These are phyloP conservation scores for Ascochyta pisi DNA, from an alignment of 2,329 filamentous ascomycete species.

Conservation along the genomic window DNA sequence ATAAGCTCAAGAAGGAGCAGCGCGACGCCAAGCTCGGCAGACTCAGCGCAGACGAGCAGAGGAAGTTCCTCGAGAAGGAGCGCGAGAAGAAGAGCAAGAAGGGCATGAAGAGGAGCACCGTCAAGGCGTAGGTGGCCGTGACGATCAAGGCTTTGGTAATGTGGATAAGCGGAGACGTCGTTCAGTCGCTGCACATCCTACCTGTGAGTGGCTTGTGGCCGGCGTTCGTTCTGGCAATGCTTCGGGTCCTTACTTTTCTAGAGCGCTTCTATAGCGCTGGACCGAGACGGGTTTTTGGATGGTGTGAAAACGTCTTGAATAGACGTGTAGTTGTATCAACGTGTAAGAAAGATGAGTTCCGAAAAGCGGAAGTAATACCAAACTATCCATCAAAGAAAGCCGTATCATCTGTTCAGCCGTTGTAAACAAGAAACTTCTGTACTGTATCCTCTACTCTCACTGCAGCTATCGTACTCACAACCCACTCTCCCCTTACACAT, in stretches of 20 bases:
- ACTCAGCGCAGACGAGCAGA: slow-evolving; percentile 66
- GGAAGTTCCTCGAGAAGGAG: slow-evolving; percentile 76
- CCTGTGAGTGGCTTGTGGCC: background rate
- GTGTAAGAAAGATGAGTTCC: too few species aligned
- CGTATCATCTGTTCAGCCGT: too few species aligned
- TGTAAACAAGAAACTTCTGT: too few species aligned
- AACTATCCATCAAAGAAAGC: too few species aligned
- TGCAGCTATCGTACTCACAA: too few species aligned
- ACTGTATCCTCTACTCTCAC: too few species aligned
- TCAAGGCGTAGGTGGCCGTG: slow-evolving; percentile 49
- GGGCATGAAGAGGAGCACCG: slow-evolving; percentile 68
- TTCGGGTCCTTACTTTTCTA: background rate
- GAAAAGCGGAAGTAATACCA: too few species aligned
- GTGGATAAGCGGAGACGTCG: background rate
- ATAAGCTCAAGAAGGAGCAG: slow-evolving; percentile 79
- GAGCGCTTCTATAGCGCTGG: background rate
- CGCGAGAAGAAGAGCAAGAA: slow-evolving; percentile 81
- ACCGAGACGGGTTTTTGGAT: too few species aligned
- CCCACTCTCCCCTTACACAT: too few species aligned
- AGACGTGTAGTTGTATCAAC: too few species aligned
- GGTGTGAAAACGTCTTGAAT: too few species aligned
- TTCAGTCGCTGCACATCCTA: background rate
- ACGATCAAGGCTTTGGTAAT: slow-evolving; percentile 28
- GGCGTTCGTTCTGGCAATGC: background rate
- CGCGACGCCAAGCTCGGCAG: slow-evolving; percentile 73